A percentile compares a stretch with the other conserved stretches of the same genome.
phyloP scores from a whole-genome alignment of 2,329 filamentous ascomycete species.

The Neurospora sp. region DNA sequence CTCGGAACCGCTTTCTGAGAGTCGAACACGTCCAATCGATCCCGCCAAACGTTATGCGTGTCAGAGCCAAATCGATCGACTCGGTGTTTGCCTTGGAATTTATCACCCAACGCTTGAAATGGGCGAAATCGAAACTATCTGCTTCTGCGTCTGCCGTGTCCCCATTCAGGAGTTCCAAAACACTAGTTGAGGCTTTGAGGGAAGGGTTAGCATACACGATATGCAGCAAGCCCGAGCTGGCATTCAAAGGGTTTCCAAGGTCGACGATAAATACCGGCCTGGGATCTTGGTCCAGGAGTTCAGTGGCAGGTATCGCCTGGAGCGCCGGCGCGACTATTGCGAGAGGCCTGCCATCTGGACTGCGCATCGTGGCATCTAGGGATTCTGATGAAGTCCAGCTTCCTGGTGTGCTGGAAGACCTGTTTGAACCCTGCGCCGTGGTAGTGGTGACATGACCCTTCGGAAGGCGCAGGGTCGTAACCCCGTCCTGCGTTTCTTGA shows the following conservation, averaged over 20 bases:
- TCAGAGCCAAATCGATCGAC: slow-evolving; percentile 40
- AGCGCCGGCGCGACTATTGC: slow-evolving; percentile 45
- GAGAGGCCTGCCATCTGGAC: slow-evolving; percentile 39
- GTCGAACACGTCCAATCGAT: slow-evolving; percentile 63
- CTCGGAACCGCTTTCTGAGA: slow-evolving; percentile 56
- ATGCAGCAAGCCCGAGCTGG: slow-evolving; percentile 42
- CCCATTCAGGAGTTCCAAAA: slow-evolving; percentile 48
- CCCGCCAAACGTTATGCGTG: slow-evolving; percentile 52
- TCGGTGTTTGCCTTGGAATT: slow-evolving; percentile 44
- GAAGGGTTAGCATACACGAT: slow-evolving; percentile 61
- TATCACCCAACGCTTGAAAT: slow-evolving; percentile 63
- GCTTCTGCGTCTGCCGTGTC: slow-evolving; percentile 31
- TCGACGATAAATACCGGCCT: slow-evolving; percentile 71
- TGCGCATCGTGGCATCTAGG: slow-evolving; percentile 39
- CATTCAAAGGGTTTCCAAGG: slow-evolving; percentile 47
- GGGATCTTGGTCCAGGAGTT: slow-evolving; percentile 67
- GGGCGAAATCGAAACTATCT: slow-evolving; percentile 39
- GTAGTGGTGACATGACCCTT: slow-evolving; percentile 40
- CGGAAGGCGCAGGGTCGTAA: slow-evolving; percentile 47
- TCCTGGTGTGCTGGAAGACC: slow-evolving; percentile 41
- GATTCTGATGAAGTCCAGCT: slow-evolving; percentile 41
- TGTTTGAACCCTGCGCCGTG: slow-evolving; percentile 27
- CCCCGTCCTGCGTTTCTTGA: slow-evolving; percentile 33
- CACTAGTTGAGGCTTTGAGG: slow-evolving; percentile 45
- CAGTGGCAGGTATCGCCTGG: slow-evolving; percentile 56